These are phyloP conservation scores for Alternaria metachromatica DNA, from an alignment of 2,329 filamentous ascomycete species.

Conservation along the genomic window DNA sequence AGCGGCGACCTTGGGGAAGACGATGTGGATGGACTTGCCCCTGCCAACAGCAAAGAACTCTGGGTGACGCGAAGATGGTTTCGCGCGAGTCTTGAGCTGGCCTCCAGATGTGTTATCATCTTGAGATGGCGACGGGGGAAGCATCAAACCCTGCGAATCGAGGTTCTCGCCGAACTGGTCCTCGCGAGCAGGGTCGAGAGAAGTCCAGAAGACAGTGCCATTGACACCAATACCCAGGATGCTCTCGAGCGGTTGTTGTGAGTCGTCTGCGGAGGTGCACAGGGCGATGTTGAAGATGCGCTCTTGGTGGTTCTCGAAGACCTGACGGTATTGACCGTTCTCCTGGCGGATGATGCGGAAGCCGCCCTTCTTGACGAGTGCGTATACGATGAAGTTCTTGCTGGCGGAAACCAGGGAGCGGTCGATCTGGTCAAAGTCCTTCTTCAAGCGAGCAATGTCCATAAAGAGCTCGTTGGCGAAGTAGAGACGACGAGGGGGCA, in stretches of 20 bases:
- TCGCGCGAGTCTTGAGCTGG: conserved; percentile 92
- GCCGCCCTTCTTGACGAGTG: conserved; percentile 90
- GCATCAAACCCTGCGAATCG: conserved; percentile 84
- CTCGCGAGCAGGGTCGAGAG: conserved; percentile 57
- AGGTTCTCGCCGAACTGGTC: conserved; percentile 76
- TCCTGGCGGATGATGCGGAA: conserved; percentile 94
- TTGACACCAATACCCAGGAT: conserved; percentile 93
- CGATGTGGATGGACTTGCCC: conserved; percentile 93
- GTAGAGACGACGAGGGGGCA: conserved; percentile 63
- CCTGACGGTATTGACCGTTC: conserved; percentile 86
- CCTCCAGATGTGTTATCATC: conserved; percentile 92
- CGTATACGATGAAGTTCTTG: conserved; percentile 90
- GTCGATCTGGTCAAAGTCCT: conserved; percentile 97
- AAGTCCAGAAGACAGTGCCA: conserved; percentile 95
- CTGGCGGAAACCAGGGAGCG: conserved; percentile 90
- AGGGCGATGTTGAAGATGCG: conserved; percentile 94
- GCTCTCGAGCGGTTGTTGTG: conserved; percentile 62
- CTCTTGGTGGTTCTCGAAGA: conserved; percentile 90
- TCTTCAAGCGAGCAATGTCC: conserved; percentile 93
- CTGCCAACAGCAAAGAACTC: conserved; percentile 95
- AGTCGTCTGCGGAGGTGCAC: conserved; percentile 68
- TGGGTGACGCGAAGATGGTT: conserved; percentile 85
- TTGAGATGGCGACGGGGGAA: conserved; percentile 83
- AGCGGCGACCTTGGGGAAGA: conserved; percentile 67
- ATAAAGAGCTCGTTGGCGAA: conserved; percentile 84